Base-by-base conservation (phyloP, 2,329 filamentous ascomycete species). In the Xylariaceae sp. region DNA sequence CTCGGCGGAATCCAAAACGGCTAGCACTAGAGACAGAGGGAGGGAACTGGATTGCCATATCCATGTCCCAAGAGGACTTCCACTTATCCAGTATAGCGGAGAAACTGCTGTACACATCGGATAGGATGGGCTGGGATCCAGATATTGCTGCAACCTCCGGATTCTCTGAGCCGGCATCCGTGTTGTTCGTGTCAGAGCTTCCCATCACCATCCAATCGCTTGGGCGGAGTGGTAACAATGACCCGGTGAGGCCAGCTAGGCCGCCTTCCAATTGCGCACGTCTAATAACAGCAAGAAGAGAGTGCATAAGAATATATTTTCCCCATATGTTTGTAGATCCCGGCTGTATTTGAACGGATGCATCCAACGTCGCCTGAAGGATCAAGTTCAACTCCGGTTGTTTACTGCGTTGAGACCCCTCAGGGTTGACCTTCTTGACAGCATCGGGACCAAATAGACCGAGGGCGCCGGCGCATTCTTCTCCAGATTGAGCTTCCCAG, bases 271-370 rank as follows among this genome's bases (percentile, higher is more conserved):
- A 65, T 58, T 77, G 76, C 9, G 74, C 76, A 39, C 73, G 73
- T 56, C 74, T 73, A 63, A 90, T 82, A 64, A 88, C 79, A 4
- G 83, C 78, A 57, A 89, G 79, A 55, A 92, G 76, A 10, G 82
- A 84, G 67, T 91, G 88, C 6, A 91, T 83, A 51, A 91, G 73
- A 57, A 91, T 82, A 67, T 90, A 90, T 68, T 91, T 91, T 42
- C 85, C 86, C 67, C 86, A 88, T 1, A 88, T 76, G 66, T 90
- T 91, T 1, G 88, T 90, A 18, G 82, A 82, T 50, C 84, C 82
- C 2, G 83, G 82, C 59, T 84, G 82, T 56, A 90, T 83, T 52
- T 82, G 78, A 63, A 82, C 80, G 8, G 77, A 80, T 4, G 76
- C 74, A 62, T 87, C 80, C 57, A 89, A 77, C 48, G 91, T 75